Base-by-base conservation (phyloP, 345 rosid genomes). In the Excoecaria cochinchinensis region DNA sequence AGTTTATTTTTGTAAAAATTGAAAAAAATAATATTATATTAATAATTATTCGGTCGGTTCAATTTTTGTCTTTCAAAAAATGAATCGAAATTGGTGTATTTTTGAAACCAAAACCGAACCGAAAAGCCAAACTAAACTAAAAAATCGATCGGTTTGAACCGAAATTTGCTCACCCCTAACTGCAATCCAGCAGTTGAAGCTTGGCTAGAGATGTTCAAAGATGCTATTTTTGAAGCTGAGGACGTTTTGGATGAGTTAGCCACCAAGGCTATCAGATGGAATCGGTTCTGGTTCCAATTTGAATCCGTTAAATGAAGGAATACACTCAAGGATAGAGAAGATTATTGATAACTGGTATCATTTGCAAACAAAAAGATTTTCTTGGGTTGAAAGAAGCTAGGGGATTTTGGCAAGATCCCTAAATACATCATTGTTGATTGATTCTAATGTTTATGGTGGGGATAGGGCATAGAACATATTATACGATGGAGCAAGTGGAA, bases 391-490 rank as follows among this genome's bases (percentile, higher is more conserved):
- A 31, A 56, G 79, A 69, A 65, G 52, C 38, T 24, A 56, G 59
- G 36, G 71, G 68, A 70, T 21, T 15, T 9, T 17, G 36, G 15
- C 40, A 21, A 76, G 77, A 63, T 46, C 74, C 8, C 65, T 75
- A 6, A 57, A 67, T 0, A 60, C 74, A 15, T 76, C 74, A 31
- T 64, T 82, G 44, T 55, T 19, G 14, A 40, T 38, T 40, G 75
- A 77, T n/a, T 4, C 69, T 3, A 16, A 25, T 22, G 73, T 84
- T 36, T 78, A 51, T 58, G 86, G 87, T 0, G 72, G 86, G 74
- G 87, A 80, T 8, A 44, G 36, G 8, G 71, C 8, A 78, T 47
- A n/a, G 39, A 64, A 76, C 3, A 3, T 71, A 14, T 46, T n/a
- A n/a, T n/a, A n/a, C n/a, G 46, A 62, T 11, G 31, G 51, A 58